These are phyloP conservation scores for Didymella pomorum DNA, from an alignment of 2,329 filamentous ascomycete species.

Conservation along the genomic window DNA sequence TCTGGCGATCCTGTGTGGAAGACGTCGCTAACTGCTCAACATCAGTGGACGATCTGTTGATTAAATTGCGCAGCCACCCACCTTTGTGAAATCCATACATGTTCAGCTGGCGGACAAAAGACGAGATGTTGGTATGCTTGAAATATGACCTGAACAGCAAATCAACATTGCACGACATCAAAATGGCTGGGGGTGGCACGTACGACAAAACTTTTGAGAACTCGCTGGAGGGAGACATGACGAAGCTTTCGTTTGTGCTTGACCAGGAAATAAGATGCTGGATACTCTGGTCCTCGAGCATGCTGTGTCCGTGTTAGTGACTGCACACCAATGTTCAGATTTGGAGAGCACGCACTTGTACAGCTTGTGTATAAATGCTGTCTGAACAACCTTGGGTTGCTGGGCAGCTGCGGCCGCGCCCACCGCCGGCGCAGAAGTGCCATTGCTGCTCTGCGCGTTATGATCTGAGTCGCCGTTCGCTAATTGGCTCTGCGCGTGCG, in stretches of 20 bases:
- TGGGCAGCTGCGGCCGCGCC: conserved; percentile 77
- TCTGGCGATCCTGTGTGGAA: conserved; percentile 96
- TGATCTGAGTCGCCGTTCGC: conserved; percentile 42
- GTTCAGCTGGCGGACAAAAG: conserved; percentile 95
- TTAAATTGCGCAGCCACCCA: conserved; percentile 51
- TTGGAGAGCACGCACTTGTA: conserved; percentile 76
- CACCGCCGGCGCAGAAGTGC: conserved; percentile 55
- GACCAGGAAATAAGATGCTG: conserved; percentile 98
- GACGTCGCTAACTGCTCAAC: conserved; percentile 84
- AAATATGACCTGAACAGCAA: conserved; percentile 81
- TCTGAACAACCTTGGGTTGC: conserved; percentile 97
- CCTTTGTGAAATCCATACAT: conserved; percentile 99
- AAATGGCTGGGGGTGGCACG: conserved; percentile 54
- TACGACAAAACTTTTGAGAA: conserved; percentile 98
- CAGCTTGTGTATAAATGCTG: conserved; percentile 97
- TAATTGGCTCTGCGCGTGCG: conserved; percentile 19
- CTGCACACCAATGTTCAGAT: conserved; percentile 13
- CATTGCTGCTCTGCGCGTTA: conserved; percentile 47
- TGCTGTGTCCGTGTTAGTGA: conserved; percentile 65
- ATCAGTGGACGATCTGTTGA: conserved; percentile 23
- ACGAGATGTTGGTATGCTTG: conserved; percentile 99
- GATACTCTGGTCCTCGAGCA: conserved; percentile 93
- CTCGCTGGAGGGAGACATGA: conserved; percentile 96
- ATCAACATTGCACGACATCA: conserved; percentile 41
- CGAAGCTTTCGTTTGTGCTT: conserved; percentile 90